Evolutionary conservation across 495 filamentous ascomycete genomes (phyloP), one percentile per base, ranked within the genome.

Genomic region (Bryoglossum gracile): DNA sequence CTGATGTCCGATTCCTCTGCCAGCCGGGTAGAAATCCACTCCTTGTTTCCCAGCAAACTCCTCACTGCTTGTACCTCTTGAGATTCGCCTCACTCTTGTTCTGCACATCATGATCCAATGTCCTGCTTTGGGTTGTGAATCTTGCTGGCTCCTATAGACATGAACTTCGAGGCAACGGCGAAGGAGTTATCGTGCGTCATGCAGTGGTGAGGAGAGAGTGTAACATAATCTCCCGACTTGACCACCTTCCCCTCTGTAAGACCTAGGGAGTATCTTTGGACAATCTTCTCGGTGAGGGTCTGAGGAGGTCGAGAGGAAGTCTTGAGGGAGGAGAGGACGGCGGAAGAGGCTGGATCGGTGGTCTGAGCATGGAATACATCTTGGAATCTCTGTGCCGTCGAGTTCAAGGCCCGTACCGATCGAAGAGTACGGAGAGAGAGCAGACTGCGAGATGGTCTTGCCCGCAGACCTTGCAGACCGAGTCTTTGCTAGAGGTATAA

Each of bases 141-240:
- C 38, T 61, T 54, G 16, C 48, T 46, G 22, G 62, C 62, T 19
- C 61, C 61, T 21, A 62, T 64, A 0, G 55, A 58, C 58, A 58
- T 60, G 46, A 65, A 65, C 66, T 98, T 95, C 37, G 75, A 59
- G 0, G 84, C 83, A 0, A 94, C 83, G 1, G 90, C 87, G 83
- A 82, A 94, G 0, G 81, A 81, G 67, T 98, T 96, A 65, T 98
- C 92, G 66, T 98, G 91, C 1, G 88, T 90, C 82, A 95, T 92
- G 69, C 84, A 85, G 19, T 73, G 71, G 49, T 86, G 74, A 4
- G 87, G 87, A 14, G 74, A 66, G 23, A 95, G 73, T 0, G 80
- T 87, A 39, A 96, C 80, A 72, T 90, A 94, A 72, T 94, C 89
- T 49, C 89, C 88, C 6, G 77, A 69, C 50, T 70, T 72, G 48